Evolutionary conservation across 495 filamentous ascomycete species (phyloP).

Genomic region (Penicillium roqueforti): DNA sequence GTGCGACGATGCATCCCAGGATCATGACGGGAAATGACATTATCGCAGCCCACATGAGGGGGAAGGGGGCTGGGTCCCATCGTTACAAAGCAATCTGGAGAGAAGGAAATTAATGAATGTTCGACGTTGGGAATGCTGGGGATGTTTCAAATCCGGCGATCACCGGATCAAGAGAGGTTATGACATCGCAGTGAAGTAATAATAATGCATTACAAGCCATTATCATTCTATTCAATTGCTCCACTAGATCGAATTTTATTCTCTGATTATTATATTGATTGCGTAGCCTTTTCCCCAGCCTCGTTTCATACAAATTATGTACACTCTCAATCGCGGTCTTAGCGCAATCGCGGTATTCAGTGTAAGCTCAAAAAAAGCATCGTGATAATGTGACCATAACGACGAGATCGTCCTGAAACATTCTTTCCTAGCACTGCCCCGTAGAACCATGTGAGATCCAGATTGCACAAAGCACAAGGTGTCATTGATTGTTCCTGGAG

Average conservation of each 20-base stretch:
- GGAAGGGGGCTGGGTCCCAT: background rate
- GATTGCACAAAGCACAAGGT: background rate
- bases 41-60: background rate
- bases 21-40: slow-evolving; percentile 3
- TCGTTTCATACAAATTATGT: no score
- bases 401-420: background rate
- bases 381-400: background rate
- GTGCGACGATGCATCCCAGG: background rate
- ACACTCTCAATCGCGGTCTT: slow-evolving; percentile 2
- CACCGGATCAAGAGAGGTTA: background rate
- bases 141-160: slow-evolving; percentile 10
- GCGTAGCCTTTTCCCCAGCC: slow-evolving; percentile 7
- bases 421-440: background rate
- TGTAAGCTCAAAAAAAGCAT: background rate
- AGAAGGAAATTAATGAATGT: slow-evolving; percentile 7
- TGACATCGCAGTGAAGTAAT: slow-evolving; percentile 6
- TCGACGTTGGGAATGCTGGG: slow-evolving; percentile 18
- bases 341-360: background rate
- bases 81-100: background rate
- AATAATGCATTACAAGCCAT: background rate
- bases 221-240: background rate
- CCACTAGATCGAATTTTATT: background rate
- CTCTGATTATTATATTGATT: slow-evolving; percentile 2
- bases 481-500: slow-evolving; percentile 3
- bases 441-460: background rate